phyloP scores from a whole-genome alignment of 148 eudicot species.

The Nepenthes mirabilis region DNA sequence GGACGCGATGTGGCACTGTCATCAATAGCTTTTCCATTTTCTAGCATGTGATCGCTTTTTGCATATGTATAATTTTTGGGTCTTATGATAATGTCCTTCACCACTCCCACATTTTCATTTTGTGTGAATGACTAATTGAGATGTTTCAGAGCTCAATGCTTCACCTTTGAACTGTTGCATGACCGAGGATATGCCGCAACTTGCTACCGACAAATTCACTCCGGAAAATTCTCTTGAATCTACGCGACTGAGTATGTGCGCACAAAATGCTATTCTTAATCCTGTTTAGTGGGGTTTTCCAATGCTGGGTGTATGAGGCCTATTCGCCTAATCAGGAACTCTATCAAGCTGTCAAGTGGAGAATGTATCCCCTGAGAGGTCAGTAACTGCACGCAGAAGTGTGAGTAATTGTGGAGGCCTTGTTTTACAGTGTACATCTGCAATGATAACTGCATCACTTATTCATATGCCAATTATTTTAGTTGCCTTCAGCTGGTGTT shows the following conservation, averaged over 20 bases:
- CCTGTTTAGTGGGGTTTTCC: background rate
- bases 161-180: slow-evolving; percentile 2
- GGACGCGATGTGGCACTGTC: too few species aligned
- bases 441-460: background rate
- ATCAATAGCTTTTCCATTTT: too few species aligned
- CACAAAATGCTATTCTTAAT: background rate
- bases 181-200: background rate
- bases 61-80: too few species aligned
- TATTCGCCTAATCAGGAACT: slow-evolving; percentile 32
- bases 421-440: background rate
- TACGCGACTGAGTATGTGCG: slow-evolving; percentile 33
- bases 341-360: slow-evolving; percentile 18
- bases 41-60: background rate
- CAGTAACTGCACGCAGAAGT: slow-evolving; percentile 5
- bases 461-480: background rate
- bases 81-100: background rate
- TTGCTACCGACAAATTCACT: background rate
- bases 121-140: background rate
- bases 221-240: slow-evolving; percentile 15
- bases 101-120: background rate
- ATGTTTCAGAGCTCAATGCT: slow-evolving; percentile 1
- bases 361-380: slow-evolving; percentile 13
- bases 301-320: background rate
- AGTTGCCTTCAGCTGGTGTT: background rate
- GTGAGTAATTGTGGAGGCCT: background rate